A percentile compares a stretch with the other conserved stretches of the same genome.
phyloP scores from a whole-genome alignment of 139 green algal species.

The Pseudopediastrum boryanum region DNA sequence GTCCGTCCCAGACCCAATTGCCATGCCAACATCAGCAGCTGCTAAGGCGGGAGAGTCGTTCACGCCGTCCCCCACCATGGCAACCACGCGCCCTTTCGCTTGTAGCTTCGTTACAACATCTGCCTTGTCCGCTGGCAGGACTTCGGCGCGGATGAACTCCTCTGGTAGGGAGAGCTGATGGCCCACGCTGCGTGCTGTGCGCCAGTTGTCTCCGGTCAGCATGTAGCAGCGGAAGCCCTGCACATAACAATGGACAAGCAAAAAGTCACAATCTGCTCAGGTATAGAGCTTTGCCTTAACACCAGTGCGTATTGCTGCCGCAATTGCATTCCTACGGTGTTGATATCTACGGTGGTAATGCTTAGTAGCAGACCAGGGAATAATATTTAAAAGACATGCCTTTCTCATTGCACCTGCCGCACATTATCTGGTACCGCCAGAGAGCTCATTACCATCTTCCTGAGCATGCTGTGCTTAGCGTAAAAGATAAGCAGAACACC shows the following conservation, averaged over 20 bases:
- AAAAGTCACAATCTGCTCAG: no score
- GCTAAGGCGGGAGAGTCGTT: constrained; percentile 97
- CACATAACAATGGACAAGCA: background rate
- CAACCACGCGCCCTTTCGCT: constrained; percentile 67
- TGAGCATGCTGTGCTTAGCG: background rate
- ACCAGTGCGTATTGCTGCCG: no score
- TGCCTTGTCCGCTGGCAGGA: constrained; percentile 81
- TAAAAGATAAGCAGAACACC: background rate
- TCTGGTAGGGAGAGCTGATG: constrained; percentile 58
- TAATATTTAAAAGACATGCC: no score
- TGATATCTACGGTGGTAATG: no score
- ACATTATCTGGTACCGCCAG: no score
- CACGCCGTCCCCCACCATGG: constrained; percentile 98
- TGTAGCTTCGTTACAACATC: constrained; percentile 54
- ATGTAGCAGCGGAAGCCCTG: constrained; percentile 54
- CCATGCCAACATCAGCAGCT: constrained; percentile 94
- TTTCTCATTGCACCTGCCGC: no score
- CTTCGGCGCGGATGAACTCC: constrained; percentile 66
- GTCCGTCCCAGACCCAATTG: constrained; percentile 78
- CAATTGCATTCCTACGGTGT: no score
- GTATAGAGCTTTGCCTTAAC: no score
- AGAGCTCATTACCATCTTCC: no score
- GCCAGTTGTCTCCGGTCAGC: constrained; percentile 91
- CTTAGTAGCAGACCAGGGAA: no score
- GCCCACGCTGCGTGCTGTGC: constrained; percentile 78